Conservation (phyloP, 1,139 yeast genomes). For the Diutina rugosa region DNA sequence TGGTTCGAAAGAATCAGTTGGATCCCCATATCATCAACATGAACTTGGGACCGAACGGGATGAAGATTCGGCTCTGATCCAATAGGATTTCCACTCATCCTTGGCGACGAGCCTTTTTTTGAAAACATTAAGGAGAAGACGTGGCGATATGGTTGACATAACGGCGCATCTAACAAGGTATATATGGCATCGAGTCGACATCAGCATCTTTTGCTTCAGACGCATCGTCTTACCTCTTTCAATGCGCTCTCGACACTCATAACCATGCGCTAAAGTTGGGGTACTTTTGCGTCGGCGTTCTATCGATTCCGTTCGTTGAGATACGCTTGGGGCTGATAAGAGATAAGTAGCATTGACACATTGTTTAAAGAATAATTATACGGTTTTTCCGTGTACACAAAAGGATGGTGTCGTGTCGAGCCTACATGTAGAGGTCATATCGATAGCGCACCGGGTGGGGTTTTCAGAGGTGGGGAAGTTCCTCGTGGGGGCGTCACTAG, state of each 20-base stretch:
- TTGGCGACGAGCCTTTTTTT: not conserved
- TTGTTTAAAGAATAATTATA: too few relatives aligned
- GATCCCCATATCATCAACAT: conserved; percentile 26
- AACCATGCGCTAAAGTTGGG: not conserved
- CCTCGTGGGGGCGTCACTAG: not conserved
- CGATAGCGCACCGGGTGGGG: not conserved
- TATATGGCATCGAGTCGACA: not conserved
- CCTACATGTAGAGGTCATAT: too few relatives aligned
- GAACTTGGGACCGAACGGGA: conserved; percentile 24
- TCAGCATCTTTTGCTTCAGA: not conserved
- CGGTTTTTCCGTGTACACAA: too few relatives aligned
- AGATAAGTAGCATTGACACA: not conserved
- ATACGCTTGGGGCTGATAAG: not conserved
- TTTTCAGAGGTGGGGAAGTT: not conserved
- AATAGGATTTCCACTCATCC: not conserved
- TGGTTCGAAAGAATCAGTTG: conserved; percentile 28
- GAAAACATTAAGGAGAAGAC: not conserved
- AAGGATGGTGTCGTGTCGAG: too few relatives aligned
- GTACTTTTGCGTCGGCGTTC: not conserved
- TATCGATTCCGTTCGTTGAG: not conserved
- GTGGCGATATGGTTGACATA: not conserved
- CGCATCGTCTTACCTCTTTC: not conserved
- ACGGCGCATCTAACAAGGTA: not conserved
- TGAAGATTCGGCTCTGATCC: conserved; percentile 2
- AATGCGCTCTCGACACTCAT: not conserved